These are phyloP conservation scores for Triadica sebifera DNA, from an alignment of 345 rosid genomes.

Conservation along the genomic window DNA sequence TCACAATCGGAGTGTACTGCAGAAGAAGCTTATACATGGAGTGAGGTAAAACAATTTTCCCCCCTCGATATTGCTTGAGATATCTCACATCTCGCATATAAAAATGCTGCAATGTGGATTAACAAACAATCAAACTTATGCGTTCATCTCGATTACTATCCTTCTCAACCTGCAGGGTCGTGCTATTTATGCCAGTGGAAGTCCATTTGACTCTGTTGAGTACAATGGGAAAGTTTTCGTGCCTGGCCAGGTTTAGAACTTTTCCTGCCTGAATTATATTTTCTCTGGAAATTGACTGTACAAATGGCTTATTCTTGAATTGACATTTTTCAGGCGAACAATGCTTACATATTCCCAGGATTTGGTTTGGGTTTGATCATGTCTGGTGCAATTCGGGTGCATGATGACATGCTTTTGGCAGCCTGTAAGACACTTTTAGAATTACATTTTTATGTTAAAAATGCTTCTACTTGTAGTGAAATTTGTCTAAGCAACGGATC, in stretches of 20 bases:
- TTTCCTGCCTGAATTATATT: conserved; percentile 13
- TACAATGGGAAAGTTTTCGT: conserved; percentile 56
- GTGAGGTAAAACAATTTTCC: conserved; percentile 45
- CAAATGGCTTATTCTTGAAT: background rate
- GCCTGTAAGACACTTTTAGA: conserved; percentile 65
- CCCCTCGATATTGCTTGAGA: background rate
- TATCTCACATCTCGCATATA: background rate
- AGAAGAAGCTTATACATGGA: conserved; percentile 94
- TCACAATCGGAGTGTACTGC: conserved; percentile 98
- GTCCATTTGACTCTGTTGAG: conserved; percentile 87
- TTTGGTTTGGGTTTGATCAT: conserved; percentile 91
- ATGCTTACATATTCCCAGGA: conserved; percentile 94
- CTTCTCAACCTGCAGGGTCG: conserved; percentile 57
- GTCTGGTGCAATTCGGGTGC: conserved; percentile 86
- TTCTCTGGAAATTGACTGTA: background rate
- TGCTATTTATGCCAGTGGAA: conserved; percentile 94
- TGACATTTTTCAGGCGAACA: conserved; percentile 67
- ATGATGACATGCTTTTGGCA: conserved; percentile 93
- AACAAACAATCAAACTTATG: background rate
- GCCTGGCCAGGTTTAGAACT: conserved; percentile 77
- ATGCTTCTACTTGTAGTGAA: no score
- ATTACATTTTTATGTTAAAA: background rate
- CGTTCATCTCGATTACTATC: background rate
- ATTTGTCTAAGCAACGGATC: no score
- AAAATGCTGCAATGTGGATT: background rate